Evolutionary conservation across 1,284 basidiomycete genomes (phyloP), one percentile per base, ranked within the genome.

Genomic region (Puccinia hordei): DNA sequence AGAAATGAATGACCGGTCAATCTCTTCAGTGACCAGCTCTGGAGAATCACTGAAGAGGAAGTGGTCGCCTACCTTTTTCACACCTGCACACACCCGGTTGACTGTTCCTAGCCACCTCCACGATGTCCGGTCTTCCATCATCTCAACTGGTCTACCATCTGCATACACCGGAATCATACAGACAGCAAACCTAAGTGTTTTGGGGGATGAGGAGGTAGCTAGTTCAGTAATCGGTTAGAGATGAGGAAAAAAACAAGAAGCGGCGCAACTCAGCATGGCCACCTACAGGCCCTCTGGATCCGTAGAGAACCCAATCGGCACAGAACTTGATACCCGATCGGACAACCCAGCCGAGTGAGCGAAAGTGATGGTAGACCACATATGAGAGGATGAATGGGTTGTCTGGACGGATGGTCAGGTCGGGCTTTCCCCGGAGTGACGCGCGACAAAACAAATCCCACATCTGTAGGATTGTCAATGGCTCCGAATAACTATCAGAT

Each of bases 91-190:
- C 24, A 99, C 96, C 33, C 97, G 91, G 85, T 98, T 99, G 81
- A 98, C 90, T 1, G 97, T 99, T 85, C 93, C 94, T 53, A 99
- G 90, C 95, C 95, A 98, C 15, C 93, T 90, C 97, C 97, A 99
- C 44, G 90, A 88, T 84, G 92, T 91, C 1, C 92, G 90, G n/a
- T 90, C 88, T 1, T 89, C 87, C 77, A 90, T 92, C 71, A 38
- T 55, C 51, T 38, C 30, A 10, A 73, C 51, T 73, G 71, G 71
- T 5, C 27, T 17, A 0, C 90, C 88, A 83, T 97, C 91, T 87
- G 93, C 91, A 84, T 98, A 98, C 0, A 92, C 91, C 0, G 96
- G 96, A 76, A 94, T 90, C 19, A 96, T 88, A 12, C 96, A 90
- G 49, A 98, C 87, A 0, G 94, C 93, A 83, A 99, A 98, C 83